Percentiles rank a stretch among this genome's conserved stretches.
These are phyloP conservation scores for Marsdenia floribunda DNA, from an alignment of 257 asterid genomes.

Conservation along the genomic window DNA sequence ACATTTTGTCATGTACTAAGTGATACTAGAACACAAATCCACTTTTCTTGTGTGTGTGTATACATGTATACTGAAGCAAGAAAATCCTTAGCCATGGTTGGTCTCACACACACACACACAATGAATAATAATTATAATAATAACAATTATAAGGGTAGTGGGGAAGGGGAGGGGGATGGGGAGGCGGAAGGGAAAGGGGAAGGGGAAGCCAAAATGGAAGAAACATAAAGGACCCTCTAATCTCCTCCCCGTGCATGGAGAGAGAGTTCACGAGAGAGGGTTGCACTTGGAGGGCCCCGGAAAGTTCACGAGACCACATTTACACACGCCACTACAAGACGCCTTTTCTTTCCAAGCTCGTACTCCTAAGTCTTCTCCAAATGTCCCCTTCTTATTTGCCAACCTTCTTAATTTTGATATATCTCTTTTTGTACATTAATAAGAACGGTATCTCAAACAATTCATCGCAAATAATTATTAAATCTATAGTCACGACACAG, in stretches of 20 bases:
- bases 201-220: slow-evolving; percentile 13
- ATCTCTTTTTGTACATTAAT: too few relatives aligned
- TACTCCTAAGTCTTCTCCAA: slow-evolving; percentile 21
- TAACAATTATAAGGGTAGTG: too few relatives aligned
- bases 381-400: neutral
- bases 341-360: slow-evolving; percentile 18
- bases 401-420: neutral
- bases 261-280: slow-evolving; percentile 36
- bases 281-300: slow-evolving; percentile 8
- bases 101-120: neutral
- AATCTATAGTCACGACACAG: too few relatives aligned
- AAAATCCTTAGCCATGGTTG: slow-evolving; percentile 3
- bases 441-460: too few relatives aligned
- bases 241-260: slow-evolving; percentile 20
- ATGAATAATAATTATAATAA: neutral
- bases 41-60: neutral
- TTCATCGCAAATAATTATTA: too few relatives aligned
- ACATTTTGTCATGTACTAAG: too few relatives aligned
- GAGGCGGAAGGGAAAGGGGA: neutral
- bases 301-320: slow-evolving; percentile 49
- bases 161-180: neutral
- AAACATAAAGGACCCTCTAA: slow-evolving; percentile 19
- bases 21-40: neutral
- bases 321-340: slow-evolving; percentile 29
- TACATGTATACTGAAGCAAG: neutral